Percentiles rank a stretch among this genome's conserved stretches.
These are phyloP conservation scores for Blastomyces parvus DNA, from an alignment of 2,329 filamentous ascomycete genomes.

Conservation along the genomic window DNA sequence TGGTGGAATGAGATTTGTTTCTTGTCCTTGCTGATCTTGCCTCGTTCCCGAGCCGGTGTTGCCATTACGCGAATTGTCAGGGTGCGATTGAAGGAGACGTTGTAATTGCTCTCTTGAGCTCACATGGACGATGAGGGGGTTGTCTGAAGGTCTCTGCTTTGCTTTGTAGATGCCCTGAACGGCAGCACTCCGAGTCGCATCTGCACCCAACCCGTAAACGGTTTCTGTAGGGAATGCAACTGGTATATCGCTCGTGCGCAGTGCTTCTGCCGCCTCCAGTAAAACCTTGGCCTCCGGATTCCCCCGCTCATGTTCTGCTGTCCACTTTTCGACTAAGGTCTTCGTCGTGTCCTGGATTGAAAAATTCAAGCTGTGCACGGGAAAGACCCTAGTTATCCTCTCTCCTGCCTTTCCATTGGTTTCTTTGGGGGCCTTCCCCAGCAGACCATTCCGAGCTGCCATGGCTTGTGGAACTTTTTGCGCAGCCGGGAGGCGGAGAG, in stretches of 20 bases:
- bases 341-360: constrained; percentile 25
- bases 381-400: constrained; percentile 27
- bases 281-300: constrained; percentile 46
- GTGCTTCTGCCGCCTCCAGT: constrained; percentile 54
- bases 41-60: neutral
- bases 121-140: constrained; percentile 89
- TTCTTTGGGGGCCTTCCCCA: neutral
- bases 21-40: constrained; percentile 9
- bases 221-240: constrained; percentile 97
- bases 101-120: constrained; percentile 70
- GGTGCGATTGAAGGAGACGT: constrained; percentile 43
- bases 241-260: constrained; percentile 59
- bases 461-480: neutral
- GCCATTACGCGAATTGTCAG: neutral
- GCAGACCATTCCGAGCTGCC: constrained; percentile 4
- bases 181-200: constrained; percentile 74
- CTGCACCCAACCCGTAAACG: constrained; percentile 92
- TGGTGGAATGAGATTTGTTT: constrained; percentile 46
- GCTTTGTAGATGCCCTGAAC: constrained; percentile 87
- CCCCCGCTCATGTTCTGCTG: constrained; percentile 25
- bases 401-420: neutral
- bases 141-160: constrained; percentile 85
- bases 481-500: neutral
- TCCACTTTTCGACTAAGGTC: constrained; percentile 32
- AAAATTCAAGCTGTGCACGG: constrained; percentile 30